Base-by-base conservation (phyloP, 2,329 filamentous ascomycete genomes). In the Trichoderma semiorbis region DNA sequence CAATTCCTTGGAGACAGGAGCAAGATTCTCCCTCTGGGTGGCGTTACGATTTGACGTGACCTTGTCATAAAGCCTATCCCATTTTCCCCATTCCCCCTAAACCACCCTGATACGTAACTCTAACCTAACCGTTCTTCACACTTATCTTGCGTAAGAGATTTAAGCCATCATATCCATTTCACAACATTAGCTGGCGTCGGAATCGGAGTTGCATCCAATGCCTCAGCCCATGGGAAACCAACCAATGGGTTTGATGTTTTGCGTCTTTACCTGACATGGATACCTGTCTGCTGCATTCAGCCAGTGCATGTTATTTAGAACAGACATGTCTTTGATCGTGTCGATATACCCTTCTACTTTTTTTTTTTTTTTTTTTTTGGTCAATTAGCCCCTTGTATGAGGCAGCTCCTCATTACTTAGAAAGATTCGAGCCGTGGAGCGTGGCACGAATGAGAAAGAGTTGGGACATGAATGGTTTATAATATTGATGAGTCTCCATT, bases 1-100 rank as follows among this genome's bases (percentile, higher is more conserved):
- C 85, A 85, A 69, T 92, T 93, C 77, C 83, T 90, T 32, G 87
- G 85, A 75, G 91, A 93, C 80, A 84, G 85, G 74, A 88, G 87
- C 76, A 90, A 89, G 82, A 84, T 92, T 63, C 82, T 93, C 60
- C 84, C 85, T 69, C 82, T 91, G 74, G 87, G 88, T 75, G 80
- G 83, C 72, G 82, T 87, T 74, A 77, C 79, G 71, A 75, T 83
- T 39, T 83, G 74, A 80, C 34, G 55, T 66, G 71, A 60, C 57
- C 24, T 62, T 53, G 57, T 60, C 55, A 62, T 63, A 21, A 57
- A 43, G 28, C 30, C 36, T 30, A 50, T 60, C 30, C 55, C 30
- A 39, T 30, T 66, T 50, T n/a, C 16, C n/a, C 60, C 16, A 60
- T 26, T 39, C 32, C n/a, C 50, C 53, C 26, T 18, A 50, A 34